Percentiles rank a stretch among this genome's conserved stretches.
phyloP scores from a whole-genome alignment of 768 basidiomycete species.

The Amanita rimosa region DNA sequence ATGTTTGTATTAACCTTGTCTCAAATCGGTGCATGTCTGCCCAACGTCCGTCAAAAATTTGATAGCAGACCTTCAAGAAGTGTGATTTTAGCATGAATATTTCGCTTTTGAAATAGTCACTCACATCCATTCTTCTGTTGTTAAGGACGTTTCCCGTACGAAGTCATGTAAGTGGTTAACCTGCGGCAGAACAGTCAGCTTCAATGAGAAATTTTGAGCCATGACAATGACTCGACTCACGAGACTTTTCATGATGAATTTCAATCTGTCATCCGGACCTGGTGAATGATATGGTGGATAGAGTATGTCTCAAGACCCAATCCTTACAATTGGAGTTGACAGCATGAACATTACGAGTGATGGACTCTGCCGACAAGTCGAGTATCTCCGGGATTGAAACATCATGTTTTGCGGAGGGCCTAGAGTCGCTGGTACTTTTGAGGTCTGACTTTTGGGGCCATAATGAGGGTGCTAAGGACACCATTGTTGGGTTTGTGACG shows the following conservation, averaged over 20 bases:
- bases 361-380: slow-evolving; percentile 28
- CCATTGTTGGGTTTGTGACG: too few species aligned
- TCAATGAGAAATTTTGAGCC: not conserved
- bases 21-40: slow-evolving; percentile 58
- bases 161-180: slow-evolving; percentile 67
- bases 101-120: slow-evolving; percentile 6
- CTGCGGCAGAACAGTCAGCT: slow-evolving; percentile 17
- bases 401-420: not conserved
- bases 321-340: slow-evolving; percentile 28
- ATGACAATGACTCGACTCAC: slow-evolving; percentile 13
- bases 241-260: slow-evolving; percentile 31
- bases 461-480: not conserved
- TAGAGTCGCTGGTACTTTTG: not conserved
- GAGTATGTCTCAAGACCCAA: too few species aligned
- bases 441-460: not conserved
- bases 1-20: slow-evolving; percentile 34
- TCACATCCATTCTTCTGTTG: slow-evolving; percentile 80
- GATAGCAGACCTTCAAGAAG: slow-evolving; percentile 36
- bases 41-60: slow-evolving; percentile 70
- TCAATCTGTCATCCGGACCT: slow-evolving; percentile 30
- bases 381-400: slow-evolving; percentile 27
- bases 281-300: not conserved
- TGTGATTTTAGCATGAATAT: not conserved
- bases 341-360: slow-evolving; percentile 28
- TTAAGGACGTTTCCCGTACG: slow-evolving; percentile 60